These are phyloP conservation scores for Aristolochia contorta DNA, from an alignment of 164 flowering plant genomes.

Conservation along the genomic window DNA sequence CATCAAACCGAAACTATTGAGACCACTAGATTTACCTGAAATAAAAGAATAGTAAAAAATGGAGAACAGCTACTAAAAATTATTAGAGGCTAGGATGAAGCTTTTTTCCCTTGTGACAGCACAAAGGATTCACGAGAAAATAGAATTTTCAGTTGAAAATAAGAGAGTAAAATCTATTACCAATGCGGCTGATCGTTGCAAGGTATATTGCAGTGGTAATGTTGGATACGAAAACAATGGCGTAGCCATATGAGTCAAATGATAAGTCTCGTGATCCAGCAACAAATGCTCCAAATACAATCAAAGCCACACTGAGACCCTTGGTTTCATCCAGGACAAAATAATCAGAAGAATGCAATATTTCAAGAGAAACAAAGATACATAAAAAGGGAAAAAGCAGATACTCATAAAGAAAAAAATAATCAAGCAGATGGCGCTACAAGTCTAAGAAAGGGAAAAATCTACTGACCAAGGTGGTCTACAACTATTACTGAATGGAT, in stretches of 20 bases:
- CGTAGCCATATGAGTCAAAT: slow-evolving; percentile 75
- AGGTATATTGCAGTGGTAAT: slow-evolving; percentile 87
- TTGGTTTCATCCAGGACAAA: slow-evolving; percentile 30
- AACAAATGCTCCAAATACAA: slow-evolving; percentile 82
- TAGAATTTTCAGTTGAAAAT: too few species aligned
- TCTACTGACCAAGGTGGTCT: too few species aligned
- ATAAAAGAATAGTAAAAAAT: neutral
- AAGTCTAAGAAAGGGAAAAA: too few species aligned
- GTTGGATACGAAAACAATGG: slow-evolving; percentile 71
- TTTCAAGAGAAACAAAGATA: neutral
- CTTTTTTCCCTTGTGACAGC: too few species aligned
- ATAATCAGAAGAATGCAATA: slow-evolving; percentile 22
- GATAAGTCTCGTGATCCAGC: slow-evolving; percentile 96
- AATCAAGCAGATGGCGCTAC: too few species aligned
- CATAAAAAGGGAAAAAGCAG: neutral
- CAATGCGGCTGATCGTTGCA: slow-evolving; percentile 85
- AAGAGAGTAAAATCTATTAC: slow-evolving; percentile 23
- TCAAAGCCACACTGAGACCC: slow-evolving; percentile 83
- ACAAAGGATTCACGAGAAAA: too few species aligned
- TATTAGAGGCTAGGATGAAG: too few species aligned
- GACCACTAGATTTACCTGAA: slow-evolving; percentile 78
- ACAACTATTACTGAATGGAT: too few species aligned
- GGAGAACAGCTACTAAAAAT: neutral
- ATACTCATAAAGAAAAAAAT: too few species aligned
- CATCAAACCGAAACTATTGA: slow-evolving; percentile 89